These are phyloP conservation scores for Adenanthera pavonina DNA, from an alignment of 306 rosid genomes.

Conservation along the genomic window DNA sequence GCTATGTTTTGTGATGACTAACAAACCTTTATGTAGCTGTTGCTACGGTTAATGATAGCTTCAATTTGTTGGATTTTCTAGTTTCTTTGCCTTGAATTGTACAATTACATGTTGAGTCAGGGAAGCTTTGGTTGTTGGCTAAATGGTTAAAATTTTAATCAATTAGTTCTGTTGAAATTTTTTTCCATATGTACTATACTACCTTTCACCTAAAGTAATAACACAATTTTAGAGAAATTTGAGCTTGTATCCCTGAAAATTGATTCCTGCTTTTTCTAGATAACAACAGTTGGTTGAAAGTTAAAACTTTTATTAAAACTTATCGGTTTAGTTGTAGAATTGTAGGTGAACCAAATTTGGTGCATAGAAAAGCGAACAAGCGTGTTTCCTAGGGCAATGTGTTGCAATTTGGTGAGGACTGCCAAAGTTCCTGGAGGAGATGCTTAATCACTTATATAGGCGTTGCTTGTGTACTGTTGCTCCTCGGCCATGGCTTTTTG, in stretches of 20 bases:
- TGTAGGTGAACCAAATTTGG: not conserved
- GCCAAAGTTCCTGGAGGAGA: not conserved
- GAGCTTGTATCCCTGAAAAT: not conserved
- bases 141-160: not conserved
- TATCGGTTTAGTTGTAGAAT: not conserved
- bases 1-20: not conserved
- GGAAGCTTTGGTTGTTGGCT: not conserved
- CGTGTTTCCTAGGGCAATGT: not conserved
- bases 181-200: not conserved
- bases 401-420: constrained; percentile 8
- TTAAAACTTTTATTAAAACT: not conserved
- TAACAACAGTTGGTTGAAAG: not conserved
- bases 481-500: constrained; percentile 79
- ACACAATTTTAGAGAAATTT: not conserved
- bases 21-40: not conserved
- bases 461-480: constrained; percentile 57
- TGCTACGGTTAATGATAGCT: not conserved
- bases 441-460: constrained; percentile 57
- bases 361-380: constrained; percentile 3
- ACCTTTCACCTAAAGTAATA: not conserved
- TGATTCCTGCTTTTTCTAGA: not conserved
- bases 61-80: not conserved
- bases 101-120: not conserved
- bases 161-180: not conserved
- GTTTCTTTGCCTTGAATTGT: not conserved